These are phyloP conservation scores for Cornus florida DNA, from an alignment of 148 eudicot species.

Conservation along the genomic window DNA sequence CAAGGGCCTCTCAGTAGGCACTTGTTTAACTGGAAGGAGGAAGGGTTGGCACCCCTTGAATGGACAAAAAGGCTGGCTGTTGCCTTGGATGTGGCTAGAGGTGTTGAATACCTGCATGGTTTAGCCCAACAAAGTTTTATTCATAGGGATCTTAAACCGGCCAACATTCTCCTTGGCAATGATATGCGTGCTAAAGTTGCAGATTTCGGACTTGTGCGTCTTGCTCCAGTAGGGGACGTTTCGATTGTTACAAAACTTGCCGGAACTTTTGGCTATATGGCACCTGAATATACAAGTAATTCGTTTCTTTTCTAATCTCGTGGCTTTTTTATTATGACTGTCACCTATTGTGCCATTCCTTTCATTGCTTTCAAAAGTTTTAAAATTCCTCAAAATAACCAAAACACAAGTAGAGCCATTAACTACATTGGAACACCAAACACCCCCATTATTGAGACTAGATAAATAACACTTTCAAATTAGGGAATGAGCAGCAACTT, in stretches of 20 bases:
- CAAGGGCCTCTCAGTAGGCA: conserved; percentile 65
- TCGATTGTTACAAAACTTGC: conserved; percentile 73
- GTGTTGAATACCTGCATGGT: conserved; percentile 74
- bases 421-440: not conserved
- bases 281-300: conserved; percentile 86
- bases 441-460: not conserved
- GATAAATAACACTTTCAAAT: not conserved
- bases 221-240: conserved; percentile 65
- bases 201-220: conserved; percentile 88
- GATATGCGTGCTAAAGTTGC: conserved; percentile 81
- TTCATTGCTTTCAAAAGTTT: not conserved
- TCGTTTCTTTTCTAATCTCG: not conserved
- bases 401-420: not conserved
- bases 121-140: conserved; percentile 82
- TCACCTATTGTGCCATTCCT: not conserved
- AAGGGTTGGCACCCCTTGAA: conserved; percentile 55
- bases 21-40: conserved; percentile 60
- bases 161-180: conserved; percentile 75
- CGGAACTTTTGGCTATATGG: conserved; percentile 83
- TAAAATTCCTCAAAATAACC: not conserved
- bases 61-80: conserved; percentile 72
- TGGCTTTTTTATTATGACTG: not conserved
- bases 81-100: conserved; percentile 84
- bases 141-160: conserved; percentile 80
- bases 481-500: not conserved